These are phyloP conservation scores for Rubus idaeus DNA, from an alignment of 306 rosid genomes.

Conservation along the genomic window DNA sequence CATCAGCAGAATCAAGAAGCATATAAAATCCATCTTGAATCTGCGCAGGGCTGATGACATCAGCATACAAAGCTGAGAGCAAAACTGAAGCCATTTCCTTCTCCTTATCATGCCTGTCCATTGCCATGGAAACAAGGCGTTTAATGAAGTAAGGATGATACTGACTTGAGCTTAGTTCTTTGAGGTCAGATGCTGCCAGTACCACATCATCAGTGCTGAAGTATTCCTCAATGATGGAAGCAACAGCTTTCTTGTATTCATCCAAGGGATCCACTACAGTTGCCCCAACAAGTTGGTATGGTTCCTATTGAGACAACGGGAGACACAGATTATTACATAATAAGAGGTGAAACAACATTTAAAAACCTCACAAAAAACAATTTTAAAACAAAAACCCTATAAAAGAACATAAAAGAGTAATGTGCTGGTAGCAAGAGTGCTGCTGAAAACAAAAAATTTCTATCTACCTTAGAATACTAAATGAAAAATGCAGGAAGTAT, in stretches of 20 bases:
- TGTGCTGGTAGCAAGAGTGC: background rate
- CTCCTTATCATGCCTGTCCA: constrained; percentile 98
- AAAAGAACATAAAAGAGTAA: background rate
- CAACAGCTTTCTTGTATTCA: constrained; percentile 88
- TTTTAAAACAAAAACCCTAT: background rate
- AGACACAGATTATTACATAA: background rate
- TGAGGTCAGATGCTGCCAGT: constrained; percentile 81
- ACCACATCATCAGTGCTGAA: constrained; percentile 86
- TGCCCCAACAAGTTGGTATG: constrained; percentile 86
- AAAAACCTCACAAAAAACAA: background rate
- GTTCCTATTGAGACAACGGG: constrained; percentile 61
- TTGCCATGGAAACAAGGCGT: constrained; percentile 90
- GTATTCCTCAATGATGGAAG: constrained; percentile 80
- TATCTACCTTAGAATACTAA: background rate
- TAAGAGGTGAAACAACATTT: background rate
- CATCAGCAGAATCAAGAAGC: constrained; percentile 94
- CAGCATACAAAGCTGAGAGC: constrained; percentile 91
- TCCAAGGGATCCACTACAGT: constrained; percentile 83
- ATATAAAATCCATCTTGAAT: constrained; percentile 92
- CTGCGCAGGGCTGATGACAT: constrained; percentile 87
- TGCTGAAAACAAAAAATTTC: background rate
- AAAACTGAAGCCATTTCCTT: constrained; percentile 98
- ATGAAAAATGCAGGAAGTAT: background rate
- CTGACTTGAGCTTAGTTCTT: constrained; percentile 84
- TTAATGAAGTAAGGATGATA: constrained; percentile 89